A percentile compares a stretch with the other conserved stretches of the same genome.
Conservation (phyloP, 108 stramenopile species). For the Nannochloropsis gaditana region DNA sequence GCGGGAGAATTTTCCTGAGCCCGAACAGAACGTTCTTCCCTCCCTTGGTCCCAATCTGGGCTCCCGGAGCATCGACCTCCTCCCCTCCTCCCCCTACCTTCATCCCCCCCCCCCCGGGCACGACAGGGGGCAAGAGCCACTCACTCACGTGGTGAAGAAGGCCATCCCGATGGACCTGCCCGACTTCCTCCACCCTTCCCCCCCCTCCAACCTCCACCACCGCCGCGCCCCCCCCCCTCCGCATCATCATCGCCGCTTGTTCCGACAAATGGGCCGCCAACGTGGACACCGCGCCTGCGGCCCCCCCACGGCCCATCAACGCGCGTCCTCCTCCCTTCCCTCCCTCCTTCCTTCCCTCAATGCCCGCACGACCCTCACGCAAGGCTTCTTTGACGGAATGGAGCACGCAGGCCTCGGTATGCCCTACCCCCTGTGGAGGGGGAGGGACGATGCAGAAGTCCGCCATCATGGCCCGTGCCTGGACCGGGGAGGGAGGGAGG, state of each 20-base stretch:
- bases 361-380: not conserved
- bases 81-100: not conserved
- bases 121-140: not conserved
- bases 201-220: not conserved
- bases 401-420: not conserved
- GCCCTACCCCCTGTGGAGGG: not conserved
- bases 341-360: not conserved
- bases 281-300: not conserved
- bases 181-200: not conserved
- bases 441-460: not conserved
- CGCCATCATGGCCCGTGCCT: not conserved
- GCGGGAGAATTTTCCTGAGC: not conserved
- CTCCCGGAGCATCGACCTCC: not conserved
- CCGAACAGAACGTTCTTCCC: not conserved
- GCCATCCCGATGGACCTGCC: not conserved
- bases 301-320: not conserved
- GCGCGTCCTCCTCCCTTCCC: not conserved
- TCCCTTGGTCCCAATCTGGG: not conserved
- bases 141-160: not conserved
- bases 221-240: not conserved
- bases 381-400: not conserved
- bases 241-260: not conserved
- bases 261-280: not conserved
- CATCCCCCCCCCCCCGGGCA: not conserved
- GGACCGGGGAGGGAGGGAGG: not conserved